Conservation (phyloP, 2,329 filamentous ascomycete genomes). For the Fusarium kyushuense region DNA sequence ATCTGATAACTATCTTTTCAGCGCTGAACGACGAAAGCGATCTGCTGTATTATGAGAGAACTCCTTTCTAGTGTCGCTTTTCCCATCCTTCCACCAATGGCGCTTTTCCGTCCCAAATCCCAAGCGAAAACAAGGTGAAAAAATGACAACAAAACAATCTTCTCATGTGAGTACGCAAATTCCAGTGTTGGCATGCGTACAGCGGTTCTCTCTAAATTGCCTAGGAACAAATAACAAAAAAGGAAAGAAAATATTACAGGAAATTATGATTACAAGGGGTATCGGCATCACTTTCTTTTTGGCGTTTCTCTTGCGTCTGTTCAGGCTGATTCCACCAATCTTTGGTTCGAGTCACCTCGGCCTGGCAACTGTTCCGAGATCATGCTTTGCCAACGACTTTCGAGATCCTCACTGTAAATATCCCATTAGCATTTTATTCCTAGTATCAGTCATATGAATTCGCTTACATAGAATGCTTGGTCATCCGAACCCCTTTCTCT, state of each 20-base stretch:
- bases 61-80: conserved; percentile 14
- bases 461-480: conserved; percentile 57
- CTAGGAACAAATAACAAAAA: conserved; percentile 4
- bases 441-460: conserved; percentile 4
- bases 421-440: conserved; percentile 31
- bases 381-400: conserved; percentile 53
- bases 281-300: not conserved
- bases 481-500: conserved; percentile 57
- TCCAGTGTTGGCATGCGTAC: conserved; percentile 46
- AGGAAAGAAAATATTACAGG: not conserved
- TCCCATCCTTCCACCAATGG: conserved; percentile 9
- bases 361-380: conserved; percentile 51
- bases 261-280: conserved; percentile 3
- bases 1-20: not conserved
- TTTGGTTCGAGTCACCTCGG: conserved; percentile 47
- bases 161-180: conserved; percentile 22
- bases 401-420: conserved; percentile 52
- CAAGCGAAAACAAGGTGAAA: conserved; percentile 10
- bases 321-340: conserved; percentile 44
- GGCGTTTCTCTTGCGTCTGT: not conserved
- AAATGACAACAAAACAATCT: conserved; percentile 15
- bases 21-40: not conserved
- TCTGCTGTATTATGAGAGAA: conserved; percentile 12
- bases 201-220: conserved; percentile 41
- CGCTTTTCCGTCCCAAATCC: conserved; percentile 30